These are phyloP conservation scores for Candida stauntonica DNA, from an alignment of 805 yeast species.

Conservation along the genomic window DNA sequence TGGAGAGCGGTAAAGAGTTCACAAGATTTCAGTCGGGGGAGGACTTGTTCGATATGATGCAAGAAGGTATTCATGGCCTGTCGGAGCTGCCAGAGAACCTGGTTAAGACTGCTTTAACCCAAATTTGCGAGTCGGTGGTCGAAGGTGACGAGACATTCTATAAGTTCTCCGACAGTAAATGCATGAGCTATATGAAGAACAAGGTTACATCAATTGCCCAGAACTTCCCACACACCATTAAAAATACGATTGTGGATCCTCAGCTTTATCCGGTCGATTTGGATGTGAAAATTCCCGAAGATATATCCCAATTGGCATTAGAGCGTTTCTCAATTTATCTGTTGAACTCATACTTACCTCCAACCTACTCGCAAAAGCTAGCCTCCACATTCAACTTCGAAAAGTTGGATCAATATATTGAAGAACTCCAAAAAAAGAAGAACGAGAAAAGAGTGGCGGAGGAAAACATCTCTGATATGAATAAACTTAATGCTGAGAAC, in stretches of 20 bases:
- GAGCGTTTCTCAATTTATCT: constrained; percentile 42
- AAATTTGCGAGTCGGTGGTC: constrained; percentile 36
- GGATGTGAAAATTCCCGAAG: constrained; percentile 31
- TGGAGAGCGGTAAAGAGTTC: constrained; percentile 27
- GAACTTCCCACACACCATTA: constrained; percentile 36
- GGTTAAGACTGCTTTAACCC: constrained; percentile 21
- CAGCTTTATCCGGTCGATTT: constrained; percentile 27
- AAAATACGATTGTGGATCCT: constrained; percentile 24
- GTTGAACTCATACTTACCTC: constrained; percentile 40
- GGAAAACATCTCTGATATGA: constrained; percentile 30
- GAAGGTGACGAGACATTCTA: constrained; percentile 43
- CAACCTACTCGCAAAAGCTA: constrained; percentile 19
- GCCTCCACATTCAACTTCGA: constrained; percentile 31
- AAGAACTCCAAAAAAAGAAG: constrained; percentile 16
- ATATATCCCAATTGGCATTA: constrained; percentile 34
- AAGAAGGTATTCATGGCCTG: constrained; percentile 14
- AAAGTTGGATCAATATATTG: constrained; percentile 28
- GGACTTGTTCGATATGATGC: constrained; percentile 38
- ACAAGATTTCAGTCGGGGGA: constrained; percentile 35
- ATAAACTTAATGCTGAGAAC: constrained; percentile 17
- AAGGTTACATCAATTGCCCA: constrained; percentile 35
- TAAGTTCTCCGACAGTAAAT: constrained; percentile 39
- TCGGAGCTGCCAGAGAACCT: constrained; percentile 15
- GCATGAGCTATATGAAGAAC: constrained; percentile 33
- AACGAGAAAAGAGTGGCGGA: constrained; percentile 29